Conservation (phyloP, 495 filamentous ascomycete species). For the Xylaria intraflava region DNA sequence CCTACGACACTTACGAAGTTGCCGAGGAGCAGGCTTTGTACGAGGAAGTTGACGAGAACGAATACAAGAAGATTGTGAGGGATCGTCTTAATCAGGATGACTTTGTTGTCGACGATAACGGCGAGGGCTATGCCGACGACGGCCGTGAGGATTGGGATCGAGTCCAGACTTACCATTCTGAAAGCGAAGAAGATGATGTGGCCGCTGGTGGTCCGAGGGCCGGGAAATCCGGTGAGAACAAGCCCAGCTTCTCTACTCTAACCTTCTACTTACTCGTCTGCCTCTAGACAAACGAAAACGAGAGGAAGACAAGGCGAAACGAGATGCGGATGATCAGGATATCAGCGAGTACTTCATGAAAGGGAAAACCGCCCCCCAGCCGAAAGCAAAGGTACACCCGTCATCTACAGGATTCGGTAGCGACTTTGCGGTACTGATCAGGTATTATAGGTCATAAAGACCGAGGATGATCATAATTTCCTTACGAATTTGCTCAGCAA, state of each 20-base stretch:
- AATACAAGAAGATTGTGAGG: conserved; percentile 92
- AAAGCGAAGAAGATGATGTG: conserved; percentile 59
- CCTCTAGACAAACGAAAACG: conserved; percentile 71
- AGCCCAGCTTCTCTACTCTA: background rate
- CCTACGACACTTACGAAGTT: conserved; percentile 80
- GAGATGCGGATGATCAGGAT: conserved; percentile 79
- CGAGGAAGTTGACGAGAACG: conserved; percentile 94
- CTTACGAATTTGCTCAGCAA: conserved; percentile 78
- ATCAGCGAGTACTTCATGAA: conserved; percentile 92
- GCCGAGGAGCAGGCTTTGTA: conserved; percentile 80
- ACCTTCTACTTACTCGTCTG: conserved; percentile 4
- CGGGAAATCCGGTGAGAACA: conserved; percentile 20
- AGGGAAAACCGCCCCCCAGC: conserved; percentile 55
- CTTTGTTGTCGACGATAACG: conserved; percentile 94
- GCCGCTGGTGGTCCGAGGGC: conserved; percentile 42
- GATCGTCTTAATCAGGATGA: conserved; percentile 87
- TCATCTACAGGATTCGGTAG: background rate
- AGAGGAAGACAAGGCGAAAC: conserved; percentile 80
- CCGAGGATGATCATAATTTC: conserved; percentile 81
- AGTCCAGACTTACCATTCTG: conserved; percentile 58
- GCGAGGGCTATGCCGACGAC: conserved; percentile 91
- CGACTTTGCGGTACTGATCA: background rate
- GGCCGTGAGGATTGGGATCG: conserved; percentile 94
- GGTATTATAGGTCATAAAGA: conserved; percentile 46
- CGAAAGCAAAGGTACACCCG: conserved; percentile 68